A percentile compares a stretch with the other conserved stretches of the same genome.
phyloP scores from a whole-genome alignment of 805 yeast genomes.

The Candida adriatica region DNA sequence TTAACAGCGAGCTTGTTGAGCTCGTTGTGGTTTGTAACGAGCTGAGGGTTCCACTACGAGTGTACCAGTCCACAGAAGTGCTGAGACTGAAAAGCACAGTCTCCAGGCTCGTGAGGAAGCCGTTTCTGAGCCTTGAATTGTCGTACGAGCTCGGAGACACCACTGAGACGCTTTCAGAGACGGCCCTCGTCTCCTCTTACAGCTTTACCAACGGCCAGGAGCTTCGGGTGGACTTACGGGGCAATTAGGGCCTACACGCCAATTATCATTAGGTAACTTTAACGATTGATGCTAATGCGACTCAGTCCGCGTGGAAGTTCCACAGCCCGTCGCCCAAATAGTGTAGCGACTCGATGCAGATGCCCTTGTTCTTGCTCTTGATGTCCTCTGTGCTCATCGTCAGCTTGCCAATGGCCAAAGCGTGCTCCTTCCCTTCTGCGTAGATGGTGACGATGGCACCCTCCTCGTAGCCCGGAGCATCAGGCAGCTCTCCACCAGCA shows the following conservation, averaged over 20 bases:
- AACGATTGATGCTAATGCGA: background rate
- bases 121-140: conserved; percentile 22
- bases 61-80: conserved; percentile 27
- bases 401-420: conserved; percentile 85
- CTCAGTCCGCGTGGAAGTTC: conserved; percentile 47
- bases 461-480: conserved; percentile 52
- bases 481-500: conserved; percentile 78
- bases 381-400: conserved; percentile 87
- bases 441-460: conserved; percentile 73
- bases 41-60: conserved; percentile 11
- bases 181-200: conserved; percentile 20
- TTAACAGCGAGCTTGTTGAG: too few species aligned
- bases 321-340: conserved; percentile 88
- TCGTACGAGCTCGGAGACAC: conserved; percentile 17
- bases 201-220: conserved; percentile 15
- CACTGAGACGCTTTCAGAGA: conserved; percentile 18
- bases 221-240: too few species aligned
- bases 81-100: conserved; percentile 30
- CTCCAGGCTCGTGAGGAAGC: conserved; percentile 17
- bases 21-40: too few species aligned
- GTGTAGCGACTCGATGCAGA: conserved; percentile 80
- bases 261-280: too few species aligned
- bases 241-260: too few species aligned
- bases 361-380: conserved; percentile 74
- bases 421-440: conserved; percentile 90